Conservation (phyloP, 306 rosid species). For the Glycine soja region DNA sequence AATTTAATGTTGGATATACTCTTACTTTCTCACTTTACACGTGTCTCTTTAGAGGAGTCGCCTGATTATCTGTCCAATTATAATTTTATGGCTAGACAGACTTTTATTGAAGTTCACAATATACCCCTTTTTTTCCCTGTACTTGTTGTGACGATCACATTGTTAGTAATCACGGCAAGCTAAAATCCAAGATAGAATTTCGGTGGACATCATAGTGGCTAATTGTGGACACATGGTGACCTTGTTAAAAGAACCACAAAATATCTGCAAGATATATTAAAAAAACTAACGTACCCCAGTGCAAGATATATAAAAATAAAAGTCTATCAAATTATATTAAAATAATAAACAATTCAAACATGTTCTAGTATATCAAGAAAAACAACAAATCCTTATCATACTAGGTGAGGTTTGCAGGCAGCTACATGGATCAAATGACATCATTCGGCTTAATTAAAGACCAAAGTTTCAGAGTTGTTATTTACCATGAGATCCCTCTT, state of each 20-base stretch:
- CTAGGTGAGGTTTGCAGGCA: too few species aligned
- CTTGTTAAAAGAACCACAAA: background rate
- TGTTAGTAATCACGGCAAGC: background rate
- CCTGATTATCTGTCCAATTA: background rate
- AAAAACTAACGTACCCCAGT: background rate
- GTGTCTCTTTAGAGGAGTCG: background rate
- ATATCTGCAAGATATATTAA: background rate
- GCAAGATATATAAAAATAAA: too few species aligned
- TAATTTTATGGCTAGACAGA: background rate
- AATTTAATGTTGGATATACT: background rate
- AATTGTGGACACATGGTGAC: background rate
- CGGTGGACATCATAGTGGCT: background rate
- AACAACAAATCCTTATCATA: too few species aligned
- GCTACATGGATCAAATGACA: too few species aligned
- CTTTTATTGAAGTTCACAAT: background rate
- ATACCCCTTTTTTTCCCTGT: background rate
- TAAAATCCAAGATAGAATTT: background rate
- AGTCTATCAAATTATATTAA: background rate
- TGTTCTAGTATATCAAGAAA: background rate
- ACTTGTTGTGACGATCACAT: background rate
- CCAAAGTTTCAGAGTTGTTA: background rate
- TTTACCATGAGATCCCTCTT: background rate
- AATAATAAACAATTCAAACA: background rate
- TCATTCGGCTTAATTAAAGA: background rate
- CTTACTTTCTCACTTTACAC: background rate